A percentile compares a stretch with the other conserved stretches of the same genome.
Evolutionary conservation across 1,284 basidiomycete species (phyloP).

Genomic region (Naganishia albida): DNA sequence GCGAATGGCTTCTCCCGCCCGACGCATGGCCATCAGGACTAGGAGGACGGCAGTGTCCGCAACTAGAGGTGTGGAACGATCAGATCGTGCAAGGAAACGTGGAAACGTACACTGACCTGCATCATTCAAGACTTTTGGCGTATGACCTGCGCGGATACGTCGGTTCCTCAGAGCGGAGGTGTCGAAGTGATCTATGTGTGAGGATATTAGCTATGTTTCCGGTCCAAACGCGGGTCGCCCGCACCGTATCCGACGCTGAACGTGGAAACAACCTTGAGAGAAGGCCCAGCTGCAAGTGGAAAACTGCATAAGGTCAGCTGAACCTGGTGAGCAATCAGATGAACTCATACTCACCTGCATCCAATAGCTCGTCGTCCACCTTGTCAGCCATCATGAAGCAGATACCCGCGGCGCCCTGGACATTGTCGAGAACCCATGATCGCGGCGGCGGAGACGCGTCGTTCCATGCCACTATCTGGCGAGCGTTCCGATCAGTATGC

Average conservation of each 20-base stretch:
- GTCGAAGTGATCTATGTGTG: constrained; percentile 73
- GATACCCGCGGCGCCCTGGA: constrained; percentile 65
- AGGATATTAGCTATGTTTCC: not conserved
- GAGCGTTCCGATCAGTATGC: constrained; percentile 31
- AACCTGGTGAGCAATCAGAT: not conserved
- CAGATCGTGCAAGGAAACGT: no score
- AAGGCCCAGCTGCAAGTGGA: constrained; percentile 62
- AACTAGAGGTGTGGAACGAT: constrained; percentile 56
- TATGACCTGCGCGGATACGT: constrained; percentile 79
- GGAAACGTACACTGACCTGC: constrained; percentile 61
- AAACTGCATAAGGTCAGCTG: not conserved
- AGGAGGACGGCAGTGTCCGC: constrained; percentile 87
- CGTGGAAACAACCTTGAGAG: constrained; percentile 77
- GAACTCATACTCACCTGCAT: constrained; percentile 59
- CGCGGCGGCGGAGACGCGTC: constrained; percentile 65
- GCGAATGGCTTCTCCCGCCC: constrained; percentile 65
- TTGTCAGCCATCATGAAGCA: constrained; percentile 71
- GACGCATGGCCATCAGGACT: constrained; percentile 83
- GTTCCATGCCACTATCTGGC: constrained; percentile 64
- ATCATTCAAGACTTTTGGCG: constrained; percentile 83
- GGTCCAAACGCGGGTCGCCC: not conserved
- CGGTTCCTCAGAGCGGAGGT: constrained; percentile 64
- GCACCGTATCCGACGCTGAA: constrained; percentile 81
- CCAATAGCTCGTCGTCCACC: constrained; percentile 72
- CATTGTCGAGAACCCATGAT: constrained; percentile 76